Conservation (phyloP, 495 filamentous ascomycete species). For the Corynascus novoguineensis region DNA sequence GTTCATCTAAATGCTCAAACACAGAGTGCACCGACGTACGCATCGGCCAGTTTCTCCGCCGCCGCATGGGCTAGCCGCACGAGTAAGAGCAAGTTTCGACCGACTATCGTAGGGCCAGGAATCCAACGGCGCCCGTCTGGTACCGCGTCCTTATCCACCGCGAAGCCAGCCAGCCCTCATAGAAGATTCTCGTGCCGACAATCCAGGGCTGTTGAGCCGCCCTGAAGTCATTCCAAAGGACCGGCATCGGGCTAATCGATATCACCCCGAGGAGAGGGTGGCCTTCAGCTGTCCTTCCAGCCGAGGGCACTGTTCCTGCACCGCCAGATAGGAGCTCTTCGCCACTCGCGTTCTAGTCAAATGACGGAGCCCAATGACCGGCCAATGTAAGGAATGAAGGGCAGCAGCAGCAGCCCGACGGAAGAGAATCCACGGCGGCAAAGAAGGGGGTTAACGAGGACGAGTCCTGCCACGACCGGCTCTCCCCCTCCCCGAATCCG, state of each 20-base stretch:
- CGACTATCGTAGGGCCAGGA: not conserved
- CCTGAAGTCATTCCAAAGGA: conserved; percentile 25
- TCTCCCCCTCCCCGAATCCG: not conserved
- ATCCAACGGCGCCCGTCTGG: conserved; percentile 18
- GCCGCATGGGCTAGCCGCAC: conserved; percentile 24
- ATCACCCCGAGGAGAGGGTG: not conserved
- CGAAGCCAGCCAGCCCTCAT: conserved; percentile 24
- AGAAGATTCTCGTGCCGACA: conserved; percentile 25
- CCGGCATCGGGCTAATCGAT: conserved; percentile 21
- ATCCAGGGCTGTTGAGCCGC: conserved; percentile 30
- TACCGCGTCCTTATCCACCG: conserved; percentile 26
- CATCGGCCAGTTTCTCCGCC: conserved; percentile 12
- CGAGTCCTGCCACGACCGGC: not conserved
- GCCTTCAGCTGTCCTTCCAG: not conserved
- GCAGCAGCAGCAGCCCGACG: not conserved
- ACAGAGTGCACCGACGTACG: conserved; percentile 19
- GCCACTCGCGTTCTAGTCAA: not conserved
- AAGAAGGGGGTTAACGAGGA: no score
- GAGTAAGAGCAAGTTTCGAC: conserved; percentile 7
- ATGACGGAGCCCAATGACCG: not conserved
- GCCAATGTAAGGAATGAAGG: not conserved
- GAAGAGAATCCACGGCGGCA: not conserved
- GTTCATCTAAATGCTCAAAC: conserved; percentile 25
- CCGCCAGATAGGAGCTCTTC: not conserved
- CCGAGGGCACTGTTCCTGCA: not conserved